Evolutionary conservation across 2,329 filamentous ascomycete species (phyloP).

Genomic region (Clathrospora elynae): DNA sequence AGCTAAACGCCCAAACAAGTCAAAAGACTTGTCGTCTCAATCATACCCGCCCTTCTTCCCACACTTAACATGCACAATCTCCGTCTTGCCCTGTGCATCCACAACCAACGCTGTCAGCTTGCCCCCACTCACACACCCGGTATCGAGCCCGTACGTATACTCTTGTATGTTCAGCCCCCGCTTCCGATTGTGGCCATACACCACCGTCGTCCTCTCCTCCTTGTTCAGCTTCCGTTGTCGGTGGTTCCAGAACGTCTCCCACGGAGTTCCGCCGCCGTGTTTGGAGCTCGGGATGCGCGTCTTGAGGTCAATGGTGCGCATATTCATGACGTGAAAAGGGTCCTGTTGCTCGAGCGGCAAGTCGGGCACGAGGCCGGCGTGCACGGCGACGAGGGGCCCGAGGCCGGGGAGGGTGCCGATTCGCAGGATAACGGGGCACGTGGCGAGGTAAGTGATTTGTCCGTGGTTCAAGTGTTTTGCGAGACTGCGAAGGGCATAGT

Average conservation of each 20-base stretch:
- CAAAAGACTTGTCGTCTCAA: slow-evolving; percentile 17
- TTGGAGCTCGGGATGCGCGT: slow-evolving; percentile 62
- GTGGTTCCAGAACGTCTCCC: slow-evolving; percentile 66
- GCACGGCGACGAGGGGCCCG: slow-evolving; percentile 74
- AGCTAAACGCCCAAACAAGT: slow-evolving; percentile 1
- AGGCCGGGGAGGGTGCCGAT: slow-evolving; percentile 66
- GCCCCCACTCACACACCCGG: slow-evolving; percentile 77
- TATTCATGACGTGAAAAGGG: slow-evolving; percentile 85
- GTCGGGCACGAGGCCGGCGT: slow-evolving; percentile 82
- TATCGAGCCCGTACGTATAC: slow-evolving; percentile 85
- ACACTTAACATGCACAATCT: slow-evolving; percentile 50
- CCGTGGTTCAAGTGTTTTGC: slow-evolving; percentile 62
- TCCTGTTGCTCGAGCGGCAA: slow-evolving; percentile 72
- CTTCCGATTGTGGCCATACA: slow-evolving; percentile 72
- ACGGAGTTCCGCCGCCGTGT: slow-evolving; percentile 64
- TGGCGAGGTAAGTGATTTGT: slow-evolving; percentile 71
- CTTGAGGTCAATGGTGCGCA: slow-evolving; percentile 75
- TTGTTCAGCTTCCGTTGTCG: slow-evolving; percentile 42
- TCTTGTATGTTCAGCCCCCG: slow-evolving; percentile 68
- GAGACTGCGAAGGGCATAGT: slow-evolving; percentile 56
- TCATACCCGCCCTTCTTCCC: slow-evolving; percentile 32
- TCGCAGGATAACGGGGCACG: slow-evolving; percentile 77
- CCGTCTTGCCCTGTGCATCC: slow-evolving; percentile 54
- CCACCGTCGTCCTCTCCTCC: slow-evolving; percentile 65
- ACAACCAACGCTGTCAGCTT: slow-evolving; percentile 79